These are phyloP conservation scores for Aspergillus biplanus DNA, from an alignment of 495 filamentous ascomycete species.

Conservation along the genomic window DNA sequence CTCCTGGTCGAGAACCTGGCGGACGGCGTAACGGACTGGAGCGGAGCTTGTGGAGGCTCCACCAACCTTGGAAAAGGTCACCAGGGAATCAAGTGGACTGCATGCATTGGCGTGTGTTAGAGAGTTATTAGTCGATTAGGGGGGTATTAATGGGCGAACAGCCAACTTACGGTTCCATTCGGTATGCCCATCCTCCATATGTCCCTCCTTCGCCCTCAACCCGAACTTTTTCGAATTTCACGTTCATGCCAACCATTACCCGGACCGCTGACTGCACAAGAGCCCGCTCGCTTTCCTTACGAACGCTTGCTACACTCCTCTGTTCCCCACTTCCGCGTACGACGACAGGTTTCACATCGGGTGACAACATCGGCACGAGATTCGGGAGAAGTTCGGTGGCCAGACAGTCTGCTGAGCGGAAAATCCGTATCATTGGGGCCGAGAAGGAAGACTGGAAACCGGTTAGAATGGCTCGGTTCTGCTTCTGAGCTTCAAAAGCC, in stretches of 20 bases:
- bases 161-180: conserved; percentile 87
- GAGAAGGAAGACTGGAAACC: conserved; percentile 60
- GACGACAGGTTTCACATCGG: conserved; percentile 90
- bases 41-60: conserved; percentile 47
- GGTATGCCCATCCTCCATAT: conserved; percentile 74
- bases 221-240: conserved; percentile 79
- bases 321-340: conserved; percentile 71
- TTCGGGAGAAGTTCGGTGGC: conserved; percentile 83
- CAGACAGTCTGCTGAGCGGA: conserved; percentile 74
- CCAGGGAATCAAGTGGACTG: conserved; percentile 71
- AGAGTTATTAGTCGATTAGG: not conserved
- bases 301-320: conserved; percentile 76
- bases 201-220: conserved; percentile 67
- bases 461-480: conserved; percentile 59
- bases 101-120: conserved; percentile 1
- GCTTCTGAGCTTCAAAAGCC: conserved; percentile 76
- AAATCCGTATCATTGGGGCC: conserved; percentile 66
- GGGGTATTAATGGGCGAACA: not conserved
- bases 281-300: conserved; percentile 78
- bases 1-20: conserved; percentile 91
- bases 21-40: conserved; percentile 83
- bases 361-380: conserved; percentile 78
- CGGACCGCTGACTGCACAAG: conserved; percentile 79
- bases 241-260: conserved; percentile 76
- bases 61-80: conserved; percentile 44